phyloP scores from a whole-genome alignment of 352 stramenopile species.

The Phytophthora citricola region DNA sequence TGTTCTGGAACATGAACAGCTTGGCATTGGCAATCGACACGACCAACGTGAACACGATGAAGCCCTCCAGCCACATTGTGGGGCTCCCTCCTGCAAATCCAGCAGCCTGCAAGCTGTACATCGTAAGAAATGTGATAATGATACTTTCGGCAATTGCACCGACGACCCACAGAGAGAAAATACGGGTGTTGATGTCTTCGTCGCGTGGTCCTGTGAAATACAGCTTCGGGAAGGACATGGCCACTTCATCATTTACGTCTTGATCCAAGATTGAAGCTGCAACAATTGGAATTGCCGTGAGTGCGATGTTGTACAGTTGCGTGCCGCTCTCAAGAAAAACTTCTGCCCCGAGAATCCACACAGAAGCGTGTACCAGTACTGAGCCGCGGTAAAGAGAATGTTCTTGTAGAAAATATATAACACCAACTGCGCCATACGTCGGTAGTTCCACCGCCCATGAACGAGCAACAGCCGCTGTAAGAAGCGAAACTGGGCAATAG shows the following conservation, averaged over 20 bases:
- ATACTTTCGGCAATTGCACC: conserved; percentile 79
- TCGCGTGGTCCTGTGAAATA: conserved; percentile 70
- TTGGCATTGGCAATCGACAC: conserved; percentile 81
- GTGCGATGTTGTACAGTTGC: conserved; percentile 82
- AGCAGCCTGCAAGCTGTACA: conserved; percentile 50
- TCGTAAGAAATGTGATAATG: conserved; percentile 65
- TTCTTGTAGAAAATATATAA: conserved; percentile 97
- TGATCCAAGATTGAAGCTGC: conserved; percentile 75
- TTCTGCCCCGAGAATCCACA: conserved; percentile 85
- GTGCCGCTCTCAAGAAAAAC: conserved; percentile 81
- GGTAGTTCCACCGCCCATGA: conserved; percentile 93
- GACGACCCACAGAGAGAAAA: conserved; percentile 76
- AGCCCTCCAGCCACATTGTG: conserved; percentile 82
- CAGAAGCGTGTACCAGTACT: conserved; percentile 83
- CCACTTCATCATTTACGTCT: conserved; percentile 71
- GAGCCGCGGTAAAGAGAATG: conserved; percentile 73
- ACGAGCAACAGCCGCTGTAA: conserved; percentile 91
- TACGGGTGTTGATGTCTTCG: conserved; percentile 67
- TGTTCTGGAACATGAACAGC: conserved; percentile 84
- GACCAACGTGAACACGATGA: conserved; percentile 84
- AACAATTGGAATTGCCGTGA: conserved; percentile 78
- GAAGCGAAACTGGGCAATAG: conserved; percentile 94
- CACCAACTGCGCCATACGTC: conserved; percentile 89
- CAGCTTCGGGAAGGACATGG: conserved; percentile 75
- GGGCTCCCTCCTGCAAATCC: conserved; percentile 45